phyloP scores from a whole-genome alignment of 768 basidiomycete species.

The Lactarius sp. region DNA sequence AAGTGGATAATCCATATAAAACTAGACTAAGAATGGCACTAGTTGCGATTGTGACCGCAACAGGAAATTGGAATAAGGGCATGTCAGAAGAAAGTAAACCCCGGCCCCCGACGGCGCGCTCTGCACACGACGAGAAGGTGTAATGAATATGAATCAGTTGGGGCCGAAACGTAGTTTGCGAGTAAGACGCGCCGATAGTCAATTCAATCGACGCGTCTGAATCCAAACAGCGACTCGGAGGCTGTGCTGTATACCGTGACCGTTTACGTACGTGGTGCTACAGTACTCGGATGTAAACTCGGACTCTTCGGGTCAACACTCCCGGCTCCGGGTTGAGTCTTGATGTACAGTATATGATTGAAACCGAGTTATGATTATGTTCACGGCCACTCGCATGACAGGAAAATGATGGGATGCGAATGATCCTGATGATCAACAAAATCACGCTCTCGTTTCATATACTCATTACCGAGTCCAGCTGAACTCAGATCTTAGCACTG shows the following conservation, averaged over 20 bases:
- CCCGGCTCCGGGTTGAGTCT: neutral
- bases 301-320: neutral
- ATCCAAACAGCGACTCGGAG: neutral
- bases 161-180: neutral
- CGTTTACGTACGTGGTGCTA: neutral
- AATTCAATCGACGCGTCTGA: neutral
- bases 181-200: neutral
- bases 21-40: conserved; percentile 43
- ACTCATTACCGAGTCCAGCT: neutral
- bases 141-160: neutral
- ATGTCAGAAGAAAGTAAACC: conserved; percentile 33
- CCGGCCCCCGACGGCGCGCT: neutral
- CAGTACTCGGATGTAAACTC: too few species aligned
- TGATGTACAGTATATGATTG: too few species aligned
- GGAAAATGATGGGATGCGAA: neutral
- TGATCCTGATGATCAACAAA: neutral
- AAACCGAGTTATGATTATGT: too few species aligned
- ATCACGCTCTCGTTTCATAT: neutral
- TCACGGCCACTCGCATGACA: too few species aligned
- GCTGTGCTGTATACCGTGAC: neutral
- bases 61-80: conserved; percentile 55
- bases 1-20: conserved; percentile 38
- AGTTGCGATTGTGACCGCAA: conserved; percentile 44
- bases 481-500: neutral
- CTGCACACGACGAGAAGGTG: neutral